Conservation (phyloP, 2,329 filamentous ascomycete genomes). For the Trichophaea hybrida region DNA sequence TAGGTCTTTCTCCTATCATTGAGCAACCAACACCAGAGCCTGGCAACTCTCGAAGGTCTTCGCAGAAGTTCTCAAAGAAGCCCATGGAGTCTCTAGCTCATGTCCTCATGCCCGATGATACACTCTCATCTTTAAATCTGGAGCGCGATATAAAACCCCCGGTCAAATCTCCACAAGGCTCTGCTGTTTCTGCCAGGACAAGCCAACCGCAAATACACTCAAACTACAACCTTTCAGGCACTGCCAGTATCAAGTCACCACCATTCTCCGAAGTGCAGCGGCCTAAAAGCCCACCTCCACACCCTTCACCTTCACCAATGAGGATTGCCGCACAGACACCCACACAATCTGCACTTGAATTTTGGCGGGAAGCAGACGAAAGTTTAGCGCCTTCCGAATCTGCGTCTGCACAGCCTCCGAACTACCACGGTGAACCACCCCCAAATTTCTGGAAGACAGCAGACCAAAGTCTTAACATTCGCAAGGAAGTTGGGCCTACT, state of each 20-base stretch:
- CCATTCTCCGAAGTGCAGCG: not conserved
- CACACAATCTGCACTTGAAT: slow-evolving; percentile 13
- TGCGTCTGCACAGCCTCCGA: slow-evolving; percentile 15
- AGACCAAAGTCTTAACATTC: slow-evolving; percentile 7
- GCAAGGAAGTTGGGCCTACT: slow-evolving; percentile 9
- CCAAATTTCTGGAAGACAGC: slow-evolving; percentile 16
- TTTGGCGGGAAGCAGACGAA: slow-evolving; percentile 20
- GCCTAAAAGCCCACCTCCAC: not conserved
- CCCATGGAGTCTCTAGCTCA: not conserved
- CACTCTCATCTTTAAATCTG: not conserved
- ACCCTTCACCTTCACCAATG: slow-evolving; percentile 1
- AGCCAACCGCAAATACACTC: not conserved
- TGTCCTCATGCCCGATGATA: not conserved
- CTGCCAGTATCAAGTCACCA: not conserved
- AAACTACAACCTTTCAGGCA: not conserved
- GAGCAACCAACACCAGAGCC: not conserved
- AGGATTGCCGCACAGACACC: slow-evolving; percentile 9
- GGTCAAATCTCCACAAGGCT: not conserved
- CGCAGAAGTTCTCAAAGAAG: not conserved
- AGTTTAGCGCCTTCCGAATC: slow-evolving; percentile 15
- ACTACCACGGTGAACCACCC: slow-evolving; percentile 9
- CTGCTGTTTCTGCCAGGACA: not conserved
- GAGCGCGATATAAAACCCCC: not conserved
- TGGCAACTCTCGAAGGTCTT: not conserved
- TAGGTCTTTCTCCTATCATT: slow-evolving; percentile 1